Conservation (phyloP, 129 eudicot genomes). For the Artemisia annua region DNA sequence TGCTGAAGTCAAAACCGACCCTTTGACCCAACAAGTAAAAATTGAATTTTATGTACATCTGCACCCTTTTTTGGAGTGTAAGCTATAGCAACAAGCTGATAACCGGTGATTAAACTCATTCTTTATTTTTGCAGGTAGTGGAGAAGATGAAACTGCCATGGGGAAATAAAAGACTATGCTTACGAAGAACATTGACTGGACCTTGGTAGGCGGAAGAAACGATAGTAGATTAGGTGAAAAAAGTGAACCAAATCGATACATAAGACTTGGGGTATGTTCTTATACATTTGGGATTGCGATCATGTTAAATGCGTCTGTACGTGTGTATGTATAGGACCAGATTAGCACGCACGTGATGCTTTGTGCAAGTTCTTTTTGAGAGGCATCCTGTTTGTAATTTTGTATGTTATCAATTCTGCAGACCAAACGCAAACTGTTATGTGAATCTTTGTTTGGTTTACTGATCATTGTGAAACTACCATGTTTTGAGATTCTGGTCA, state of each 20-base stretch:
- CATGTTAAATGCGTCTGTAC: slow-evolving; percentile 36
- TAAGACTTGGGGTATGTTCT: slow-evolving; percentile 20
- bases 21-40: slow-evolving; percentile 10
- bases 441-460: slow-evolving; percentile 17
- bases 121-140: slow-evolving; percentile 37
- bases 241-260: neutral
- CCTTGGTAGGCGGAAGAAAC: slow-evolving; percentile 61
- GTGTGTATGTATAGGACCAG: slow-evolving; percentile 34
- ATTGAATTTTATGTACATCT: neutral
- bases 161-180: slow-evolving; percentile 58
- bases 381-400: slow-evolving; percentile 32
- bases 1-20: neutral
- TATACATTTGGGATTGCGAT: slow-evolving; percentile 32
- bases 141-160: slow-evolving; percentile 57
- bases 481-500: slow-evolving; percentile 3
- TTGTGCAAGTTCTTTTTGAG: slow-evolving; percentile 35
- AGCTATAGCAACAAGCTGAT: neutral
- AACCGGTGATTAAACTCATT: neutral
- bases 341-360: slow-evolving; percentile 33
- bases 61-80: neutral
- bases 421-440: slow-evolving; percentile 26
- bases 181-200: slow-evolving; percentile 82
- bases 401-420: slow-evolving; percentile 12
- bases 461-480: neutral
- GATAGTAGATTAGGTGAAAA: slow-evolving; percentile 7